Percentiles rank a stretch among this genome's conserved stretches.
Evolutionary conservation across 2,329 filamentous ascomycete genomes (phyloP).

Genomic region (Colletotrichum coccodes): DNA sequence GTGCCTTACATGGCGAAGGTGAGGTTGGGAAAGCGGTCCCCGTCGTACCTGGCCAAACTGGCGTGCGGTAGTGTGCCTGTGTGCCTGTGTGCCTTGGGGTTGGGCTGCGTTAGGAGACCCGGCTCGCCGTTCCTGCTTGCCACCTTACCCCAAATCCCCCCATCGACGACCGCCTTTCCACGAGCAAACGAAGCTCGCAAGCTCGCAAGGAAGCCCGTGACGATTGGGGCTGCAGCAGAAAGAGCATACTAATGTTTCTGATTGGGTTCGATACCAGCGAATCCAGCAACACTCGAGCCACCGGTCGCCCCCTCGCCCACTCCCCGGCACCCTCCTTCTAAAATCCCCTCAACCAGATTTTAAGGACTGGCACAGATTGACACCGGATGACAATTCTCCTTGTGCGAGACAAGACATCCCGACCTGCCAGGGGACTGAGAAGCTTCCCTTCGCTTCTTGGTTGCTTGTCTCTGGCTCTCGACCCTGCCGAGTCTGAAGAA

Average conservation of each 20-base stretch:
- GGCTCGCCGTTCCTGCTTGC: background rate
- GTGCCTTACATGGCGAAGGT: background rate
- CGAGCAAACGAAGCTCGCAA: background rate
- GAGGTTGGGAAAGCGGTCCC: background rate
- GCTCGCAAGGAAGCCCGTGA: slow-evolving; percentile 1
- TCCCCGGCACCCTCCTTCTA: slow-evolving; percentile 19
- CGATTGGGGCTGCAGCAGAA: slow-evolving; percentile 20
- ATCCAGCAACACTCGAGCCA: slow-evolving; percentile 32
- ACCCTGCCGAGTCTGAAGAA: background rate
- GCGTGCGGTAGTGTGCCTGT: background rate
- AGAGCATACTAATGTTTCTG: slow-evolving; percentile 34
- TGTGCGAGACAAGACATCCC: slow-evolving; percentile 16
- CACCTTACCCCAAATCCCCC: background rate
- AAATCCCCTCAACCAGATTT: slow-evolving; percentile 14
- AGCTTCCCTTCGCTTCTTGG: too few relatives aligned
- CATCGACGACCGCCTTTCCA: too few relatives aligned
- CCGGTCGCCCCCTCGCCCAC: slow-evolving; percentile 5
- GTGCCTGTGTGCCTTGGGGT: too few relatives aligned
- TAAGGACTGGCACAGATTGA: slow-evolving; percentile 27
- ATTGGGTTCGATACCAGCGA: slow-evolving; percentile 26
- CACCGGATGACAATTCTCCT: slow-evolving; percentile 32
- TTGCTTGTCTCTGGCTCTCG: background rate
- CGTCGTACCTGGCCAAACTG: background rate
- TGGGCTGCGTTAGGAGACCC: background rate
- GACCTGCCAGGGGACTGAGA: background rate